A percentile compares a stretch with the other conserved stretches of the same genome.
These are phyloP conservation scores for Epichloe scottii DNA, from an alignment of 2,329 filamentous ascomycete species.

Conservation along the genomic window DNA sequence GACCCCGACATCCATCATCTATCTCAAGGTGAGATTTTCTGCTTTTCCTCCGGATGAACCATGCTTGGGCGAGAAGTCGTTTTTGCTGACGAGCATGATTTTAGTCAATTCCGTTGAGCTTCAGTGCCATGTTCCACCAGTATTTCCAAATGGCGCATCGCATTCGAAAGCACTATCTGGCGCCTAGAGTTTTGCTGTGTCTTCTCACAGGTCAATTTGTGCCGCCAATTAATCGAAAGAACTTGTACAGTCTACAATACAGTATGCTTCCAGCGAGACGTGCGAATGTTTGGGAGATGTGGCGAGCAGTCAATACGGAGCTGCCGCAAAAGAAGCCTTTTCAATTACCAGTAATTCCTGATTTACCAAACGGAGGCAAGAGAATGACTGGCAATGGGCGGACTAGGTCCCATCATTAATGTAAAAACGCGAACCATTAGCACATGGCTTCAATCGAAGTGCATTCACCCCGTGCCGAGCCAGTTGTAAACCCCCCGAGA, in stretches of 20 bases:
- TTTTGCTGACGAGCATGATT: background rate
- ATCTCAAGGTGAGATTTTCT: slow-evolving; percentile 54
- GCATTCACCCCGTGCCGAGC: background rate
- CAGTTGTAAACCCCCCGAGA: too few species aligned
- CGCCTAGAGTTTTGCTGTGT: slow-evolving; percentile 74
- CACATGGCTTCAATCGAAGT: background rate
- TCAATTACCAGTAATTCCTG: slow-evolving; percentile 21
- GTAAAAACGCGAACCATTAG: background rate
- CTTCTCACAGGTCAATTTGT: slow-evolving; percentile 86
- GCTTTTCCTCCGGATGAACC: background rate
- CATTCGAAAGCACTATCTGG: slow-evolving; percentile 90
- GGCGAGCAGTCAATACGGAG: slow-evolving; percentile 53
- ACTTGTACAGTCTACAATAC: slow-evolving; percentile 92
- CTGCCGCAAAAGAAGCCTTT: slow-evolving; percentile 32
- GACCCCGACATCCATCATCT: slow-evolving; percentile 67
- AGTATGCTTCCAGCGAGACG: slow-evolving; percentile 85
- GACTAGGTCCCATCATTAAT: slow-evolving; percentile 10
- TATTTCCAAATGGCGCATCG: slow-evolving; percentile 92
- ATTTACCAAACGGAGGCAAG: slow-evolving; percentile 19
- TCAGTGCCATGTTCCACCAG: slow-evolving; percentile 91
- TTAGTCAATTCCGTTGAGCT: slow-evolving; percentile 75
- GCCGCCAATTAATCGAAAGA: slow-evolving; percentile 86
- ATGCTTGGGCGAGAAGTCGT: too few species aligned
- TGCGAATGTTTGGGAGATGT: slow-evolving; percentile 74
- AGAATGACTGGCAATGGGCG: slow-evolving; percentile 18